These are phyloP conservation scores for Neurospora sp. DNA, from an alignment of 495 filamentous ascomycete species.

Conservation along the genomic window DNA sequence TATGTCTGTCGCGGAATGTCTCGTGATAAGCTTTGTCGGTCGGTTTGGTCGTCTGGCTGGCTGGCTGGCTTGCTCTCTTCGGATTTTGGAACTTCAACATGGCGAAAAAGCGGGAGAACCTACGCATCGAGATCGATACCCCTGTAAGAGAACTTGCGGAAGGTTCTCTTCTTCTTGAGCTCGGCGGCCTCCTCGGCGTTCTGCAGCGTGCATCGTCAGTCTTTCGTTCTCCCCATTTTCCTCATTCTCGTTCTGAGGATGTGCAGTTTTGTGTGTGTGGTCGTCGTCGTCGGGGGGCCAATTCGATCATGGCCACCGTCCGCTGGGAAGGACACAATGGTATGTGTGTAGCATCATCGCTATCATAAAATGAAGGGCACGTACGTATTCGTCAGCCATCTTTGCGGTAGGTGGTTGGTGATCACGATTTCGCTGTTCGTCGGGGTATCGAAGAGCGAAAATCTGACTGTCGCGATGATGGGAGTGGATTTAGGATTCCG, in stretches of 20 bases:
- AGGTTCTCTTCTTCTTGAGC: conserved; percentile 98
- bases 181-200: conserved; percentile 95
- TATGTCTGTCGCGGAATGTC: not conserved
- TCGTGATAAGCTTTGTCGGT: not conserved
- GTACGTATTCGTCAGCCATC: conserved; percentile 96
- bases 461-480: conserved; percentile 23
- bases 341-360: not conserved
- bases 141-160: conserved; percentile 99
- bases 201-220: conserved; percentile 43
- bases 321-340: not conserved
- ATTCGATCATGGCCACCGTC: conserved; percentile 2
- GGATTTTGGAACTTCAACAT: not conserved
- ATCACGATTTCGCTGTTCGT: conserved; percentile 29
- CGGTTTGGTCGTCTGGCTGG: not conserved
- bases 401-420: conserved; percentile 42
- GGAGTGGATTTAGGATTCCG: conserved; percentile 18
- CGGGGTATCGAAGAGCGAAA: conserved; percentile 31
- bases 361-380: conserved; percentile 26
- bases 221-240: not conserved
- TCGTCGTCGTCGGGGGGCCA: not conserved
- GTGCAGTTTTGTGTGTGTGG: not conserved
- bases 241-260: not conserved
- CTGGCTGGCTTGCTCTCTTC: not conserved
- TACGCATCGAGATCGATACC: conserved; percentile 99
- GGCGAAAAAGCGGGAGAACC: conserved; percentile 24